Base-by-base conservation (phyloP, 2,329 filamentous ascomycete species). In the Fusarium nisikadoi region DNA sequence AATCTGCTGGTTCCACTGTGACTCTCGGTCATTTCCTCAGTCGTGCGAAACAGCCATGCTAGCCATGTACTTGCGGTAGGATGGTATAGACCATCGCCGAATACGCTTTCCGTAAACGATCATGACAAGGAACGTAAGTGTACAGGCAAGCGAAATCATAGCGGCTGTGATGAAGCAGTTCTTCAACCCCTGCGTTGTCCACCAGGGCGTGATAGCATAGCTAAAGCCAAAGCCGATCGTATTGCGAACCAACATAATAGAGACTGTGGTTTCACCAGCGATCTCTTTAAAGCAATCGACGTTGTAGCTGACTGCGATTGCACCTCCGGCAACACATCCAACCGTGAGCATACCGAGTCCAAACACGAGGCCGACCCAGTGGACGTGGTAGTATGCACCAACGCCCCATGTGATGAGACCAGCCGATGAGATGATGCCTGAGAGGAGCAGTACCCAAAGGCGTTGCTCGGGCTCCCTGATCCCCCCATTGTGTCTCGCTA, bases 141-240 rank as follows among this genome's bases (percentile, higher is more conserved):
- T 61, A 2, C 49, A 61, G 0, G 31, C 39, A 3, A 61, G 49
- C 6, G 58, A 61, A 16, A 61, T 61, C 39, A 61, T 38, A 1
- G 58, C 49, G 2, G 58, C 58, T 4, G 49, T 56, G 1, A 61
- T 61, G 2, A 61, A 61, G 12, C 58, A 61, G 10, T 61, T 19
- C 13, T 61, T 61, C 31, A 61, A 4, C 1, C 58, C 58, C 5
- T 61, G 58, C 2, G 58, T 31, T 27, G 49, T 61, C 58, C 58
- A 61, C 58, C 58, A 62, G 10, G 58, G 58, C 3, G 58, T 62
- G 13, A 62, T 62, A 31, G 50, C 50, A 27, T 62, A 62, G 0
- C 58, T 57, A 3, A 62, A 62, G 8, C 50, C 50, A 23, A 62
- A 57, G 10, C 58, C 50, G 11, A 62, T 62, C 5, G 50, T 56